Evolutionary conservation across 2,329 filamentous ascomycete species (phyloP).

Genomic region (Aplosporella prunicola): DNA sequence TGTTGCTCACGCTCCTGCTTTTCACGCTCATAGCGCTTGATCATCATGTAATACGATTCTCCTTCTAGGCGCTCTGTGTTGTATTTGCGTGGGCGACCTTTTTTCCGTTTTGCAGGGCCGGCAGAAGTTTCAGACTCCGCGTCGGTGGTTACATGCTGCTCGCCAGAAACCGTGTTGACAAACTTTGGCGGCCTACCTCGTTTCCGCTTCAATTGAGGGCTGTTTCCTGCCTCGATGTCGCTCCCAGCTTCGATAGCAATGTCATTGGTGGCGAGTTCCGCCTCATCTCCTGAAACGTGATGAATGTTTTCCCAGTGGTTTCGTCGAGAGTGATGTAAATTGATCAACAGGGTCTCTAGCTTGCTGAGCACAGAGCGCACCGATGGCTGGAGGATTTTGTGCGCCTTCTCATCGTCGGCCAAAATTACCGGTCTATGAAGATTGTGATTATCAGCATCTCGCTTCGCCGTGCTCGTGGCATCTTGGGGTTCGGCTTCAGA

Average conservation of each 20-base stretch:
- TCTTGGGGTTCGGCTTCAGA: background rate
- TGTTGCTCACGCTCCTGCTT: no score
- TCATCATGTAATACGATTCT: slow-evolving; percentile 12
- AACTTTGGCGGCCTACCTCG: slow-evolving; percentile 4
- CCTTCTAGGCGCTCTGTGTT: slow-evolving; percentile 1
- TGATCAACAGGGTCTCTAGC: slow-evolving; percentile 59
- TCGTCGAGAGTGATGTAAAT: slow-evolving; percentile 58
- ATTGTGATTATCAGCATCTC: no score
- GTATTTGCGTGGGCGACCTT: slow-evolving; percentile 1
- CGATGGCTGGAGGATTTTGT: slow-evolving; percentile 55
- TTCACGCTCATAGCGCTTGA: slow-evolving; percentile 5
- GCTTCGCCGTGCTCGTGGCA: no score
- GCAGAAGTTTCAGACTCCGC: background rate
- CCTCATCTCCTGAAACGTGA: no score
- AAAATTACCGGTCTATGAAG: slow-evolving; percentile 45
- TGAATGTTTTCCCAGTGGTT: slow-evolving; percentile 33
- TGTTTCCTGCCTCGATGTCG: no score
- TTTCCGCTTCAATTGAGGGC: background rate
- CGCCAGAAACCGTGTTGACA: no score
- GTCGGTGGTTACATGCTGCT: background rate
- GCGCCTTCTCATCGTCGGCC: slow-evolving; percentile 61
- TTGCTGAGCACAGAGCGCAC: slow-evolving; percentile 60
- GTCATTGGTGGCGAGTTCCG: no score
- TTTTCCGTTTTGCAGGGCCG: slow-evolving; percentile 11
- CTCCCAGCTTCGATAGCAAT: no score